These are phyloP conservation scores for Pelargonium citronellum DNA, from an alignment of 441 rosid species.

Conservation along the genomic window DNA sequence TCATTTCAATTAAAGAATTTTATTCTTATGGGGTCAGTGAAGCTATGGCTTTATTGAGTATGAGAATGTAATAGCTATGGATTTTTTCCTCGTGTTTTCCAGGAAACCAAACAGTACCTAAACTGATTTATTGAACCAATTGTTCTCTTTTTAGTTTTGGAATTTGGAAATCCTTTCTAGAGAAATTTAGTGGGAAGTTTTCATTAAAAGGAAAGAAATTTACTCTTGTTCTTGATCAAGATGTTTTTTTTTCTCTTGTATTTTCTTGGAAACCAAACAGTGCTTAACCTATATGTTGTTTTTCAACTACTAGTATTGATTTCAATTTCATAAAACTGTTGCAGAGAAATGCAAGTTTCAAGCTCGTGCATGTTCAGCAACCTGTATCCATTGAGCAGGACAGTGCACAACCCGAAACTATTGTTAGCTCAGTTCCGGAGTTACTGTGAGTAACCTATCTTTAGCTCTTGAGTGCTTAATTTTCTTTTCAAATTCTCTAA, in stretches of 20 bases:
- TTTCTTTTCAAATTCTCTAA: background rate
- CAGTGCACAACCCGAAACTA: background rate
- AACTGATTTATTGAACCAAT: too few species aligned
- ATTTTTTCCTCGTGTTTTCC: background rate
- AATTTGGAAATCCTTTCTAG: too few species aligned
- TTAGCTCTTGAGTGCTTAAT: background rate
- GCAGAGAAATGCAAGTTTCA: conserved; percentile 9
- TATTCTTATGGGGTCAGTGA: too few species aligned
- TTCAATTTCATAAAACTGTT: background rate
- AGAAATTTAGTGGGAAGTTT: too few species aligned
- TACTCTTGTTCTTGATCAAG: too few species aligned
- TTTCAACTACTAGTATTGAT: background rate
- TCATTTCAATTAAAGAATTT: too few species aligned
- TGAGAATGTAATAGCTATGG: too few species aligned
- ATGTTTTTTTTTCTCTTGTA: background rate
- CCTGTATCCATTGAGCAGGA: background rate
- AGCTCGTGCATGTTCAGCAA: background rate
- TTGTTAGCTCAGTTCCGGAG: background rate
- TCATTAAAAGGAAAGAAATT: too few species aligned
- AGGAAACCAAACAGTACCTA: background rate
- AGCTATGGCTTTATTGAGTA: too few species aligned
- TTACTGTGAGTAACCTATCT: background rate
- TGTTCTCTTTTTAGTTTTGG: too few species aligned
- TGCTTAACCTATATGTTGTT: background rate
- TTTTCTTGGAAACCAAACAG: background rate